phyloP scores from a whole-genome alignment of 352 stramenopile species.

The Peronosclerospora sorghi region DNA sequence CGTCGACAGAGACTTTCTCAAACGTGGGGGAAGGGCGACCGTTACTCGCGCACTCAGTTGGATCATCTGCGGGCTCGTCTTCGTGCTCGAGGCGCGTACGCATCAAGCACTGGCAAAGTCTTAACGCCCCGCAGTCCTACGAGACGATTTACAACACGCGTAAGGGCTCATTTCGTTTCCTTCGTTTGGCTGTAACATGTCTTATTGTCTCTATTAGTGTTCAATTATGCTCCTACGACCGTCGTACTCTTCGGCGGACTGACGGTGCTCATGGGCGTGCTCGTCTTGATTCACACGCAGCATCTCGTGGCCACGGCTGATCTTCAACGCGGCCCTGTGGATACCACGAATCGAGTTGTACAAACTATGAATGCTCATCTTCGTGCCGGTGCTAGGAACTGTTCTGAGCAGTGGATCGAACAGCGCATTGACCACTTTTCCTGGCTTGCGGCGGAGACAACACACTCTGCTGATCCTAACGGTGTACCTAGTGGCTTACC shows the following conservation, averaged over 20 bases:
- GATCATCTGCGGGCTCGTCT: constrained; percentile 14
- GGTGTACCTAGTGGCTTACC: constrained; percentile 12
- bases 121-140: constrained; percentile 23
- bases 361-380: constrained; percentile 5
- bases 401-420: constrained; percentile 76
- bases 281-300: constrained; percentile 66
- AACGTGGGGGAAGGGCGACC: constrained; percentile 13
- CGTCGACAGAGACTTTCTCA: neutral
- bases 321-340: constrained; percentile 29
- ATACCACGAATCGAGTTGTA: constrained; percentile 6
- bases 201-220: constrained; percentile 4
- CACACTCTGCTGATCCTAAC: constrained; percentile 3
- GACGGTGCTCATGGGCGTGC: constrained; percentile 39
- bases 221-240: constrained; percentile 28
- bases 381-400: constrained; percentile 51
- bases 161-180: neutral
- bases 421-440: constrained; percentile 88
- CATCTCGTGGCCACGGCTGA: constrained; percentile 34
- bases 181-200: neutral
- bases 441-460: constrained; percentile 28
- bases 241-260: constrained; percentile 38
- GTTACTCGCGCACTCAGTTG: constrained; percentile 17
- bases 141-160: constrained; percentile 25
- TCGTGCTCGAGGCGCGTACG: constrained; percentile 18
- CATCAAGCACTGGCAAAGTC: constrained; percentile 16